phyloP scores from a whole-genome alignment of 768 basidiomycete genomes.

The Phaeotremella fagi region DNA sequence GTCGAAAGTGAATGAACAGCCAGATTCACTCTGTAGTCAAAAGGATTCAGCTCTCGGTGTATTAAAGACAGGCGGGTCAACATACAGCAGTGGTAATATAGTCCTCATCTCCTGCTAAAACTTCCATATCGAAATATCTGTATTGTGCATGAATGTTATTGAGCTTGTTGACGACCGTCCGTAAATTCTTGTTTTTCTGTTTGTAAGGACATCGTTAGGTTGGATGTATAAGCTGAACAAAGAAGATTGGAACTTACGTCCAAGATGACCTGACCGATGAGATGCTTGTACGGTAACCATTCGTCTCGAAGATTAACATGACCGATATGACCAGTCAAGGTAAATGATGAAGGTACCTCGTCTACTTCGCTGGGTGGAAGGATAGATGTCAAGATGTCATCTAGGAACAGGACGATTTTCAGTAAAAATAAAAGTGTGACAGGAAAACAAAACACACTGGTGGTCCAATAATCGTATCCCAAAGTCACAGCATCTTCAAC shows the following conservation, averaged over 20 bases:
- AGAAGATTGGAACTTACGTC: constrained; percentile 59
- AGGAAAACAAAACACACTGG: constrained; percentile 55
- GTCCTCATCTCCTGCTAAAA: constrained; percentile 83
- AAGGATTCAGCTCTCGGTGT: background rate
- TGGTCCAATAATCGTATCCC: constrained; percentile 82
- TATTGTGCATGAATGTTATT: constrained; percentile 78
- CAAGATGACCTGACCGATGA: constrained; percentile 86
- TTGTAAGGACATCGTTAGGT: background rate
- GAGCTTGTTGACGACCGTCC: constrained; percentile 93
- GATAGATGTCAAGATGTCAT: constrained; percentile 71
- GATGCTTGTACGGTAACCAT: constrained; percentile 82
- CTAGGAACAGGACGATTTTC: too few species aligned
- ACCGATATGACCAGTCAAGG: constrained; percentile 88
- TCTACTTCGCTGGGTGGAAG: constrained; percentile 73
- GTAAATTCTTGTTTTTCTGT: constrained; percentile 78
- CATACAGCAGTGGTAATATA: constrained; percentile 81
- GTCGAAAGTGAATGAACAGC: constrained; percentile 86
- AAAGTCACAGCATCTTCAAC: constrained; percentile 61
- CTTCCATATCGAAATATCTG: constrained; percentile 93
- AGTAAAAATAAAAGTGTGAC: too few species aligned
- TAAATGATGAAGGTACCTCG: constrained; percentile 79
- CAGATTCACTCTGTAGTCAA: constrained; percentile 64
- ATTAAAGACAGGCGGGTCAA: constrained; percentile 12
- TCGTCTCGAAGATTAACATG: constrained; percentile 87
- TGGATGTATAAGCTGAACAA: background rate